These are phyloP conservation scores for Mucor plumbeus DNA, from an alignment of 371 early-diverging fungal species.

Conservation along the genomic window DNA sequence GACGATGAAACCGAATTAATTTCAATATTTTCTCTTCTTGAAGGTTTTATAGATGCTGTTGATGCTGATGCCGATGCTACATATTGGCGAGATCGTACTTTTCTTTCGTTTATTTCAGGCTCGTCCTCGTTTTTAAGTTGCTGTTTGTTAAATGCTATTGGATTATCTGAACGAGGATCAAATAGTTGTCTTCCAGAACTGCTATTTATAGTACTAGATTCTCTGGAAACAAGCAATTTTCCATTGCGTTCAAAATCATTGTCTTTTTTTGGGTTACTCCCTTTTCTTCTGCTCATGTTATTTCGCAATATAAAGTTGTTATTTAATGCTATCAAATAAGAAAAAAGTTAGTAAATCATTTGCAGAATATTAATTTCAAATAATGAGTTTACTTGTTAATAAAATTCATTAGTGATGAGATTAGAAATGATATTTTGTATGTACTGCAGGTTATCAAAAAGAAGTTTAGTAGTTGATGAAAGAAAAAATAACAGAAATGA, in stretches of 20 bases:
- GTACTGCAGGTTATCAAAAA: not conserved
- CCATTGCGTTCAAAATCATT: slow-evolving; percentile 24
- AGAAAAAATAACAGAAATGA: not conserved
- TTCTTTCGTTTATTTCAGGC: not conserved
- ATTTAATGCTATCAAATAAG: slow-evolving; percentile 11
- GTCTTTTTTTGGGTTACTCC: slow-evolving; percentile 21
- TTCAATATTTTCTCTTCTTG: not conserved
- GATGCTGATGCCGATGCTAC: too few species aligned
- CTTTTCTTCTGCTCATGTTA: slow-evolving; percentile 35
- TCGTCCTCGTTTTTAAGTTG: not conserved
- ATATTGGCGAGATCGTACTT: not conserved
- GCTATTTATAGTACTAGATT: not conserved
- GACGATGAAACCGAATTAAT: not conserved
- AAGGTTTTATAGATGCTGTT: not conserved
- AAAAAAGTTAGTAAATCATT: not conserved
- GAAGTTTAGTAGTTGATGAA: not conserved
- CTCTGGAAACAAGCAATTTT: slow-evolving; percentile 12
- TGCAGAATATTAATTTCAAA: too few species aligned
- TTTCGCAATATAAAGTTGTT: slow-evolving; percentile 13
- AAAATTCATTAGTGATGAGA: slow-evolving; percentile 12
- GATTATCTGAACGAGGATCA: slow-evolving; percentile 46
- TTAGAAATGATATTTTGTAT: not conserved
- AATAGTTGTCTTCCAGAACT: slow-evolving; percentile 32
- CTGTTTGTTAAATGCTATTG: slow-evolving; percentile 42
- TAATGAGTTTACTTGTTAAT: slow-evolving; percentile 5